A percentile compares a stretch with the other conserved stretches of the same genome.
Conservation (phyloP, 495 filamentous ascomycete species). For the Entonaema liquescens region DNA sequence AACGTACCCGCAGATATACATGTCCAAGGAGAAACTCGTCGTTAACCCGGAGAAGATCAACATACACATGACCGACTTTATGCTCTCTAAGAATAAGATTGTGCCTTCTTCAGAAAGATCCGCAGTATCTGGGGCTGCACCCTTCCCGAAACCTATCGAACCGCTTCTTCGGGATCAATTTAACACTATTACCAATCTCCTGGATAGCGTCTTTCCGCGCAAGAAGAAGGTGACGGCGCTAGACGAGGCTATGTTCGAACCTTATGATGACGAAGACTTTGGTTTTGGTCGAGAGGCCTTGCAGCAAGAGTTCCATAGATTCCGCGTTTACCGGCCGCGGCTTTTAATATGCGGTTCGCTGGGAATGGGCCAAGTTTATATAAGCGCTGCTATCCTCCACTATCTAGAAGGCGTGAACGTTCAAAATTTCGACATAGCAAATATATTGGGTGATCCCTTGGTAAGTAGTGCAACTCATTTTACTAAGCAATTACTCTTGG, state of each 20-base stretch:
- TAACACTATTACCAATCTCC: slow-evolving; percentile 65
- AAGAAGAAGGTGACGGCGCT: slow-evolving; percentile 85
- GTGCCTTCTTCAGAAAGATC: slow-evolving; percentile 93
- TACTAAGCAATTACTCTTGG: not conserved
- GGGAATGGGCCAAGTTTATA: slow-evolving; percentile 95
- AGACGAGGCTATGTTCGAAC: slow-evolving; percentile 94
- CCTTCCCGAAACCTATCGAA: slow-evolving; percentile 79
- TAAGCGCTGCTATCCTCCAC: slow-evolving; percentile 85
- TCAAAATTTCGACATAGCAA: slow-evolving; percentile 92
- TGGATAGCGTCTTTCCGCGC: slow-evolving; percentile 84
- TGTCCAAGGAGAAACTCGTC: slow-evolving; percentile 85
- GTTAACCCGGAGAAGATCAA: slow-evolving; percentile 86
- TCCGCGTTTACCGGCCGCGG: slow-evolving; percentile 87
- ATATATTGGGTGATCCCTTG: slow-evolving; percentile 69
- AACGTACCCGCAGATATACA: slow-evolving; percentile 95
- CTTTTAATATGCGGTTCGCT: slow-evolving; percentile 77
- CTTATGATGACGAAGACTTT: slow-evolving; percentile 74
- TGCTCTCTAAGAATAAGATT: slow-evolving; percentile 95
- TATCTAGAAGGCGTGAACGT: slow-evolving; percentile 93
- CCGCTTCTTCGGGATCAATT: slow-evolving; percentile 81
- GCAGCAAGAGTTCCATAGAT: slow-evolving; percentile 88
- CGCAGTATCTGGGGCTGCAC: slow-evolving; percentile 78
- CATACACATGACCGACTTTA: slow-evolving; percentile 91
- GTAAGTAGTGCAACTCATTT: slow-evolving; percentile 43
- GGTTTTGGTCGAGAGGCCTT: slow-evolving; percentile 86